phyloP scores from a whole-genome alignment of 129 eudicot genomes.

The Helianthus tuberosus region DNA sequence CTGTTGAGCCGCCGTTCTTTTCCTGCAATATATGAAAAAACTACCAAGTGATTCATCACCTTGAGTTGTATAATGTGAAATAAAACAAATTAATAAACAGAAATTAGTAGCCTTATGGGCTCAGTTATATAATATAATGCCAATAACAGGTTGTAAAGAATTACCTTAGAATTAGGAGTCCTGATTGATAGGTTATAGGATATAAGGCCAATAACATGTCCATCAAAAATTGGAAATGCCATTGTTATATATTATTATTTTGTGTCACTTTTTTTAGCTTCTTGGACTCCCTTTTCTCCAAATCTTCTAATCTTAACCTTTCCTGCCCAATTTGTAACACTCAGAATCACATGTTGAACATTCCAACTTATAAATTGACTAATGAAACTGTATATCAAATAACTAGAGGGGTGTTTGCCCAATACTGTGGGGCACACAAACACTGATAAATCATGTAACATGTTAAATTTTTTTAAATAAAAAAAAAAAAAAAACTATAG shows the following conservation, averaged over 20 bases:
- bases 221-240: slow-evolving; percentile 77
- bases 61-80: slow-evolving; percentile 5
- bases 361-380: neutral
- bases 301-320: slow-evolving; percentile 61
- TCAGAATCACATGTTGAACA: slow-evolving; percentile 12
- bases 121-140: neutral
- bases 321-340: slow-evolving; percentile 42
- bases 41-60: neutral
- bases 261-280: slow-evolving; percentile 38
- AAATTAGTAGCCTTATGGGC: neutral
- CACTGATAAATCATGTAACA: too few species aligned
- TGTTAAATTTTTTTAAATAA: too few species aligned
- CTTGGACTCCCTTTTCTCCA: slow-evolving; percentile 61
- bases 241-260: slow-evolving; percentile 38
- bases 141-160: neutral
- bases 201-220: slow-evolving; percentile 24
- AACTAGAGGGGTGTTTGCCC: too few species aligned
- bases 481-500: too few species aligned
- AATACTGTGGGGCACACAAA: too few species aligned
- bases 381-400: too few species aligned
- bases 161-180: slow-evolving; percentile 52
- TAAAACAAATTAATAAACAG: neutral
- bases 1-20: slow-evolving; percentile 39
- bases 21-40: slow-evolving; percentile 47
- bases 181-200: slow-evolving; percentile 46